Evolutionary conservation across 169 alveolate species (phyloP).

Genomic region (Plasmodium cynomolgi): DNA sequence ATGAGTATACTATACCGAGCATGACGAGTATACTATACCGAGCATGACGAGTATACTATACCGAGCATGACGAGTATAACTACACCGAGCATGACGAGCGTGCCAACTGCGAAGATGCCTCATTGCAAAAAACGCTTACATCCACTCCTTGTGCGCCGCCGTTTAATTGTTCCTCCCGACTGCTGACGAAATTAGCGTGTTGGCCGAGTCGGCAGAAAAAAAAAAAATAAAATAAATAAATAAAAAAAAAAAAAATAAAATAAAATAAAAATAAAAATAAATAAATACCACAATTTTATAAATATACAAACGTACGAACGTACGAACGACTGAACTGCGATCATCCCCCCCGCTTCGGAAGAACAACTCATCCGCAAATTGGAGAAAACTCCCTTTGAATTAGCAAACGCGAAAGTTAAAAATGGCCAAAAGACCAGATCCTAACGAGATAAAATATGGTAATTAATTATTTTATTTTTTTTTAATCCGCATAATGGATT

Average conservation of each 20-base stretch:
- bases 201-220: neutral
- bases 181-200: neutral
- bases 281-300: neutral
- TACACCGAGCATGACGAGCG: no score
- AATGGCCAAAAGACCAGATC: slow-evolving; percentile 89
- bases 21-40: no score
- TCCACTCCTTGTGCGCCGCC: neutral
- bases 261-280: neutral
- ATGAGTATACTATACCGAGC: no score
- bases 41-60: no score
- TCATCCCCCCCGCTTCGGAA: neutral
- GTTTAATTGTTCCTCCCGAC: neutral
- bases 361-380: neutral
- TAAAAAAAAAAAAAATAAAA: no score
- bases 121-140: neutral
- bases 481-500: neutral
- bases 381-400: slow-evolving; percentile 1
- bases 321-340: neutral
- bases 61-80: no score
- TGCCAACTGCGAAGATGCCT: neutral
- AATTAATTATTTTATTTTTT: slow-evolving; percentile 20
- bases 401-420: slow-evolving; percentile 1
- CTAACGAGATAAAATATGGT: slow-evolving; percentile 85
- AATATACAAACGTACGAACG: neutral
- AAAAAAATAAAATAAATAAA: no score